These are phyloP conservation scores for Neofusicoccum umdonicola DNA, from an alignment of 2,329 filamentous ascomycete genomes.

Conservation along the genomic window DNA sequence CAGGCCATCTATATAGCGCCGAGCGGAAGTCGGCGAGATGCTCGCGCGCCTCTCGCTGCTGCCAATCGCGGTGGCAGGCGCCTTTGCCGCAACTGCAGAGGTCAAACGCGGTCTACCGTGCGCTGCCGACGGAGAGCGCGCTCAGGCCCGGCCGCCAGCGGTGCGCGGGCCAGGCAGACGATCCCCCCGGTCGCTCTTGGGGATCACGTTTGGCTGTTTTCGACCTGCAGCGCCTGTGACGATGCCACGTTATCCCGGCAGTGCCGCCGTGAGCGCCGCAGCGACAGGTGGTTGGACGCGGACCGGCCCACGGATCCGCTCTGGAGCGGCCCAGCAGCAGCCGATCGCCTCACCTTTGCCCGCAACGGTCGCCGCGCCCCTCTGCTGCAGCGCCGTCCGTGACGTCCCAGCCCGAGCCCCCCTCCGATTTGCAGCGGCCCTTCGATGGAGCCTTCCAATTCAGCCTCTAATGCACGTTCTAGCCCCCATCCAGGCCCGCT, in stretches of 20 bases:
- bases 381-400: not conserved
- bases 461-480: not conserved
- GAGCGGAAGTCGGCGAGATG: not conserved
- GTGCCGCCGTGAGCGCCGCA: not conserved
- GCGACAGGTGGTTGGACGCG: conserved; percentile 5
- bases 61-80: conserved; percentile 7
- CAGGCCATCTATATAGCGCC: conserved; percentile 11
- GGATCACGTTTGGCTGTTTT: not conserved
- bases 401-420: not conserved
- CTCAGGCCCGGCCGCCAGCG: not conserved
- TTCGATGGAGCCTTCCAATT: not conserved
- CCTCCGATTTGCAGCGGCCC: not conserved
- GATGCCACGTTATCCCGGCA: conserved; percentile 2
- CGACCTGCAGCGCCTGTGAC: not conserved
- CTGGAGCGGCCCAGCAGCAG: not conserved
- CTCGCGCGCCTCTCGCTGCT: not conserved
- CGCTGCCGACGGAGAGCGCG: not conserved
- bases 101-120: not conserved
- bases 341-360: conserved; percentile 1
- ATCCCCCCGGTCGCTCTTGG: not conserved
- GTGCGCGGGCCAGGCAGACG: not conserved
- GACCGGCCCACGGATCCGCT: conserved; percentile 1
- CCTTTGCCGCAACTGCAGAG: not conserved
- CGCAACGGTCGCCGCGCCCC: not conserved
- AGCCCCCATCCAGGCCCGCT: not conserved